Evolutionary conservation across 192 early-diverging fungal genomes (phyloP).

Genomic region (Globomyces pollinis-pini): DNA sequence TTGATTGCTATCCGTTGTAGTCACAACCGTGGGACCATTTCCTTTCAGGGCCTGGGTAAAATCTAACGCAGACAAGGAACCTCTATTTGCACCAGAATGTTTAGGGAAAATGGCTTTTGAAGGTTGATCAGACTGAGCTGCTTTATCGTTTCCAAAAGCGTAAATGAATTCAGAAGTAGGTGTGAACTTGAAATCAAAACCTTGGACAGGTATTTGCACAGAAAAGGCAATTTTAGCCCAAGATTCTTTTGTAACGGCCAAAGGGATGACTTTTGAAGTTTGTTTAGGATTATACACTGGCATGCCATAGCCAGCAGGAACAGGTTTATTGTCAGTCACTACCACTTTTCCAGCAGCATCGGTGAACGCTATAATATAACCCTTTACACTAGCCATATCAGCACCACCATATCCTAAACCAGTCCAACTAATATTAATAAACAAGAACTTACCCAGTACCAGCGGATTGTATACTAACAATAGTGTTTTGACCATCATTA

Average conservation of each 20-base stretch:
- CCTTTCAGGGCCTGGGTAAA: background rate
- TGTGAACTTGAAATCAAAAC: background rate
- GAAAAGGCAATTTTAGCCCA: conserved; percentile 1
- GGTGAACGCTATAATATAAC: too few species aligned
- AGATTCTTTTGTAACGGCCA: background rate
- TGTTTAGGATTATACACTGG: background rate
- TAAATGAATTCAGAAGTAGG: conserved; percentile 5
- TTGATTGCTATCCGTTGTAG: background rate
- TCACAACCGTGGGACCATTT: background rate
- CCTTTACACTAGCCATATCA: too few species aligned
- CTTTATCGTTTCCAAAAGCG: background rate
- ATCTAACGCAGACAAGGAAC: background rate
- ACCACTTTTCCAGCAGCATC: too few species aligned
- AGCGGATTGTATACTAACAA: too few species aligned
- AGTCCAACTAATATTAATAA: too few species aligned
- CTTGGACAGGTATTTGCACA: background rate
- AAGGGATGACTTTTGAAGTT: background rate
- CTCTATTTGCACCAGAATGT: too few species aligned
- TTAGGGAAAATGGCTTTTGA: background rate
- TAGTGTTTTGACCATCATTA: too few species aligned
- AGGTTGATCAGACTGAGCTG: background rate
- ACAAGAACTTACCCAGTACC: too few species aligned
- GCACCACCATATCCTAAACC: too few species aligned
- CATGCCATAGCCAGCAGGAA: too few species aligned
- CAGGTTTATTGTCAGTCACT: too few species aligned